Conservation (phyloP, 108 stramenopile species). For the Cyclotella sp. region DNA sequence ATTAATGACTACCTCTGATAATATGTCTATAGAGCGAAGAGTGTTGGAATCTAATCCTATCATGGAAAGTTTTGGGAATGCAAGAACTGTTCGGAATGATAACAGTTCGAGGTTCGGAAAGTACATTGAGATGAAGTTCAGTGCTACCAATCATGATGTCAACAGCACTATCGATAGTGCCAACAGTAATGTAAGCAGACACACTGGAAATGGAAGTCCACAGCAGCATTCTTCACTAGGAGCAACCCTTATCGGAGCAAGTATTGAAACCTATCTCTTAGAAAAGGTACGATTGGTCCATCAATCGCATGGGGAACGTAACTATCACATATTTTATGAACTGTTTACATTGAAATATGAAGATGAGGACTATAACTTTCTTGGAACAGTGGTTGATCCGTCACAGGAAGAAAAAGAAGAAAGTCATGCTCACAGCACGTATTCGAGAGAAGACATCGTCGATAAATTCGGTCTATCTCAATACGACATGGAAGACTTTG, state of each 20-base stretch:
- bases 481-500: constrained; percentile 76
- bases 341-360: constrained; percentile 50
- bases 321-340: constrained; percentile 89
- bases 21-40: constrained; percentile 71
- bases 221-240: neutral
- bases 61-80: constrained; percentile 94
- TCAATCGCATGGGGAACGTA: constrained; percentile 70
- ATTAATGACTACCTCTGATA: neutral
- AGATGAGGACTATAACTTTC: constrained; percentile 14
- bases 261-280: constrained; percentile 84
- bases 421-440: neutral
- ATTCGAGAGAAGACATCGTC: constrained; percentile 1
- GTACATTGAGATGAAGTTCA: constrained; percentile 67
- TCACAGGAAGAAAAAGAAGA: constrained; percentile 3
- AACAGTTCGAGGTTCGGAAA: constrained; percentile 90
- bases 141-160: neutral
- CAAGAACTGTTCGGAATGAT: constrained; percentile 91
- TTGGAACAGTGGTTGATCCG: neutral
- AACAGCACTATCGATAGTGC: neutral
- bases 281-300: constrained; percentile 78
- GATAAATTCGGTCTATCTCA: constrained; percentile 45
- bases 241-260: constrained; percentile 63
- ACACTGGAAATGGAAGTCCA: neutral
- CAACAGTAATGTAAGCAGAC: too few relatives aligned
- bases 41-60: constrained; percentile 90